A percentile compares a stretch with the other conserved stretches of the same genome.
Conservation (phyloP, 768 basidiomycete species). For the Dacryopinax spathularia region DNA sequence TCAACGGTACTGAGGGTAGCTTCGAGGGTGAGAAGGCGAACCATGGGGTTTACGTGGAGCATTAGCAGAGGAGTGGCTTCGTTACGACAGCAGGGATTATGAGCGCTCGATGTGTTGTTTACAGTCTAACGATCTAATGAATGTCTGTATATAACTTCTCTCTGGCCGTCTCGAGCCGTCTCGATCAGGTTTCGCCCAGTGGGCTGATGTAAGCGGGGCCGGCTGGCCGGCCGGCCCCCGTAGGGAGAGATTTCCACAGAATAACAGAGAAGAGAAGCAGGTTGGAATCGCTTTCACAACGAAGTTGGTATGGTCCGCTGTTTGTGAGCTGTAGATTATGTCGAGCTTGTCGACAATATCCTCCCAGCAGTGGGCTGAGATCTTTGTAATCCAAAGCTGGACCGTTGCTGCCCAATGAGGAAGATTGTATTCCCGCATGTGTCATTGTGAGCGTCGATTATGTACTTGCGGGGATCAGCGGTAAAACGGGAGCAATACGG, state of each 20-base stretch:
- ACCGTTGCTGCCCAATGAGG: neutral
- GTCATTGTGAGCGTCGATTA: too few species aligned
- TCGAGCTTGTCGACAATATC: too few species aligned
- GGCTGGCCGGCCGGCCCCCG: neutral
- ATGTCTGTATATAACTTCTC: neutral
- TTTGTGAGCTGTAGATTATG: too few species aligned
- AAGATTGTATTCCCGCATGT: neutral
- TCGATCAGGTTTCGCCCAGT: neutral
- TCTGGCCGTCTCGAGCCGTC: too few species aligned
- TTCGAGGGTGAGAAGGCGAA: neutral
- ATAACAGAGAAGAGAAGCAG: neutral
- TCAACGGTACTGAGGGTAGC: neutral
- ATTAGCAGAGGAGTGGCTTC: too few species aligned
- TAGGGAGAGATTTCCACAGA: neutral
- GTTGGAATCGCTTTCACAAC: too few species aligned
- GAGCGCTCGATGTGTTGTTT: neutral
- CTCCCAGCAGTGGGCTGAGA: too few species aligned
- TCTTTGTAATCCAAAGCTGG: neutral
- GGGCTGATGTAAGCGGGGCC: neutral
- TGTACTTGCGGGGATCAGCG: too few species aligned
- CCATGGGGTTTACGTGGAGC: neutral
- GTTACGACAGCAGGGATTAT: too few species aligned
- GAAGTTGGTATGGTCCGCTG: too few species aligned
- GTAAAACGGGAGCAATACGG: neutral
- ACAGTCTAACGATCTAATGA: neutral